phyloP scores from a whole-genome alignment of 2,329 filamentous ascomycete species.

The Aspergillus hortae region DNA sequence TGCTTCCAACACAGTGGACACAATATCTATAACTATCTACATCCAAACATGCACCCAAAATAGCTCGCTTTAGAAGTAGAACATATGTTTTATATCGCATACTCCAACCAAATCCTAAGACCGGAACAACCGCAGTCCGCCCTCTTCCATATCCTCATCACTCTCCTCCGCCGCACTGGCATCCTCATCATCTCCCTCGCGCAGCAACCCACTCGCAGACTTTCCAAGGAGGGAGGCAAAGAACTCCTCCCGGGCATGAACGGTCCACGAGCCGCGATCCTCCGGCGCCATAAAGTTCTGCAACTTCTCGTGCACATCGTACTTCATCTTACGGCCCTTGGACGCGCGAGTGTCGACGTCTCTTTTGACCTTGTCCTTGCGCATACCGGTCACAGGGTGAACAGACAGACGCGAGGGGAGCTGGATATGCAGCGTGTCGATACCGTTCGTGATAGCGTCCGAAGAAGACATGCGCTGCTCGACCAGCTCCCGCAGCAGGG shows the following conservation, averaged over 20 bases:
- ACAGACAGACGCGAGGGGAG: slow-evolving; percentile 32
- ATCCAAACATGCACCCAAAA: no score
- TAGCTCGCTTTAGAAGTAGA: no score
- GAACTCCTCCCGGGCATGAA: slow-evolving; percentile 70
- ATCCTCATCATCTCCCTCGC: slow-evolving; percentile 56
- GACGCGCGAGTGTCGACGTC: slow-evolving; percentile 90
- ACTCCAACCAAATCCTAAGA: slow-evolving; percentile 12
- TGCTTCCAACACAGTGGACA: no score
- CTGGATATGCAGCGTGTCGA: slow-evolving; percentile 34
- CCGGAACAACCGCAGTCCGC: slow-evolving; percentile 32
- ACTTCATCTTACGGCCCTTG: slow-evolving; percentile 90
- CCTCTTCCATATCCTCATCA: slow-evolving; percentile 29
- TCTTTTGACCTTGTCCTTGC: slow-evolving; percentile 66
- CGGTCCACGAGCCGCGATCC: slow-evolving; percentile 75
- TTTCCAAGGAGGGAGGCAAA: slow-evolving; percentile 70
- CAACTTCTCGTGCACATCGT: slow-evolving; percentile 92
- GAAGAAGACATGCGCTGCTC: slow-evolving; percentile 75
- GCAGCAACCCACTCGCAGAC: slow-evolving; percentile 60
- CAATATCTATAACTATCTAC: no score
- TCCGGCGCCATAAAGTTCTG: slow-evolving; percentile 98
- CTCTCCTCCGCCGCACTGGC: slow-evolving; percentile 24
- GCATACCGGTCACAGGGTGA: slow-evolving; percentile 42
- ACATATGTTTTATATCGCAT: neutral
- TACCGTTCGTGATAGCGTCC: slow-evolving; percentile 44
- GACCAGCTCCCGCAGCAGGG: slow-evolving; percentile 87